phyloP scores from a whole-genome alignment of 179 eudicot species.

The Beta lomatogona region DNA sequence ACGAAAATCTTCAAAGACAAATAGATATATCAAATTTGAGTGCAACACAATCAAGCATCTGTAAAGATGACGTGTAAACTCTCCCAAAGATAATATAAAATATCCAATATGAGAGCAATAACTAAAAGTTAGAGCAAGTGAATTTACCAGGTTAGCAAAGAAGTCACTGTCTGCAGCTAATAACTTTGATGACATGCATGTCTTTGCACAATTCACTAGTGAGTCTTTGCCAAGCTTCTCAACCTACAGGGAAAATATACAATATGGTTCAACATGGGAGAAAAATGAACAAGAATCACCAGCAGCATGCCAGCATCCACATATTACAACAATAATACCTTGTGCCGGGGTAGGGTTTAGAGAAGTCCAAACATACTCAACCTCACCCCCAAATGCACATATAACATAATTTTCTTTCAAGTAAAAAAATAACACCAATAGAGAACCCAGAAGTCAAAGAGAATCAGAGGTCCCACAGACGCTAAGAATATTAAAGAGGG shows the following conservation, averaged over 20 bases:
- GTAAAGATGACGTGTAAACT: neutral
- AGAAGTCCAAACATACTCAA: neutral
- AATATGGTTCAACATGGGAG: neutral
- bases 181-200: slow-evolving; percentile 96
- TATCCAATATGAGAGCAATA: neutral
- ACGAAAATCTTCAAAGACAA: neutral
- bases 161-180: slow-evolving; percentile 83
- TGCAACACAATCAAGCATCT: neutral
- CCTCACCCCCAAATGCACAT: neutral
- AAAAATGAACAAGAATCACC: neutral
- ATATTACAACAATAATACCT: neutral
- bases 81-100: neutral
- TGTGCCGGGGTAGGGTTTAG: neutral
- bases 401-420: neutral
- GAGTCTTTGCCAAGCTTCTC: slow-evolving; percentile 94
- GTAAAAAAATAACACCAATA: neutral
- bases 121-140: neutral
- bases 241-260: slow-evolving; percentile 46
- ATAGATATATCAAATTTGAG: neutral
- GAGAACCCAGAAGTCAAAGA: neutral
- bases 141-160: slow-evolving; percentile 78
- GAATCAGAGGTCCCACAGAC: neutral
- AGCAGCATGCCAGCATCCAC: too few species aligned
- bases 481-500: neutral
- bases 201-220: slow-evolving; percentile 91